Base-by-base conservation (phyloP, 352 stramenopile genomes). In the Pythium chondricola region DNA sequence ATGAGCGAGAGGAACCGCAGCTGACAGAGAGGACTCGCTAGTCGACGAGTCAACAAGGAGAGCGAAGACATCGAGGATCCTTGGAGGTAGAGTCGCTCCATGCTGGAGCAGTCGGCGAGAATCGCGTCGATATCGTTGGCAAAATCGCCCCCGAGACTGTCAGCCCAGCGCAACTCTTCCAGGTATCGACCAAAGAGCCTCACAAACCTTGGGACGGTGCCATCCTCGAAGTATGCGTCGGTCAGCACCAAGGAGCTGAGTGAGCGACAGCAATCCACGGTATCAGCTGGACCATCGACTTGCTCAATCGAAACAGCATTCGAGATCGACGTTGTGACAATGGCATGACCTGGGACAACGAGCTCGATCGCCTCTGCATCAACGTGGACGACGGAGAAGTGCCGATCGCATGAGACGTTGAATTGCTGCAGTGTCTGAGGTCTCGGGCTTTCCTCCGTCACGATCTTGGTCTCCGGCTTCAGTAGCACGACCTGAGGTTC, bases 21-120 rank as follows among this genome's bases (percentile, higher is more conserved):
- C 33, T 51, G 44, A 6, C 6, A 42, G 4, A 3, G 6, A 16
- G 36, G 36, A 13, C 26, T 6, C 4, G 22, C 36, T 16, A 25
- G 26, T 4, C 17, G 32, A 1, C 24, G 44, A 14, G 6, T 40
- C 4, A 16, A 8, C 21, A 16, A n/a, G 6, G 44, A 26, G 17
- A 43, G 31, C 21, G 44, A 36, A 21, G 18, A 33, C 0, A 51
- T 20, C 10, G 31, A 26, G 5, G 44, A 51, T 18, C 32, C 44
- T 33, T 51, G 44, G 13, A 51, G 32, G 32, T 33, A 51, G 14
- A 51, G 22, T 11, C 44, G 44, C 32, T 25, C 11, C 21, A 51
- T 31, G 7, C 11, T 17, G 0, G 44, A 33, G 33, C 44, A 51
- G 13, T 21, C 6, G 3, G 16, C 14, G 14, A 35, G 4, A 5